Conservation (phyloP, 2,329 filamentous ascomycete genomes). For the Beauveria brongniartii region DNA sequence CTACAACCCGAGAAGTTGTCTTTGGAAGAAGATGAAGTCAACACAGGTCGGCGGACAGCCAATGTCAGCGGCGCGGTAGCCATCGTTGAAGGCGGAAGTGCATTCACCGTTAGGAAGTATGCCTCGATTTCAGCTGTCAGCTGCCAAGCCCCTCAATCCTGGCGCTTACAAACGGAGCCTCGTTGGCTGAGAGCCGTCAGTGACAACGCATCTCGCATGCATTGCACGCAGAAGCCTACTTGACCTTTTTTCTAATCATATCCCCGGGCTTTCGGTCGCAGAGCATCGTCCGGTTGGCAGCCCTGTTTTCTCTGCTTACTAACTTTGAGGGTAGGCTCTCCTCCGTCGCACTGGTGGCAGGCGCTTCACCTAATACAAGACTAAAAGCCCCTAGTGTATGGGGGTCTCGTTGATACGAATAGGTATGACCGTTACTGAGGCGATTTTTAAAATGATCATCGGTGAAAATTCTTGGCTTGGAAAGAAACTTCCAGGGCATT, state of each 20-base stretch:
- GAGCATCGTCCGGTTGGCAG: background rate
- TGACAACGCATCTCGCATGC: background rate
- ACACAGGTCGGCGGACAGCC: background rate
- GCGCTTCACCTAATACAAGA: too few relatives aligned
- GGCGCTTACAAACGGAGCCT: slow-evolving; percentile 4
- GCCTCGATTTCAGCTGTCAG: background rate
- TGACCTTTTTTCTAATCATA: too few relatives aligned
- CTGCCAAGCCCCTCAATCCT: background rate
- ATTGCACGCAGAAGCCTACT: background rate
- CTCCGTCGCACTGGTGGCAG: background rate
- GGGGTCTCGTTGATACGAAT: too few relatives aligned
- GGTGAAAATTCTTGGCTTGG: background rate
- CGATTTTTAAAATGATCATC: background rate
- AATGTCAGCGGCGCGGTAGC: too few relatives aligned
- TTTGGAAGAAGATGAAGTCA: background rate
- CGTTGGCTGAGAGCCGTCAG: background rate
- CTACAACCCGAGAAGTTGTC: background rate
- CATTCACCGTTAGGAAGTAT: too few relatives aligned
- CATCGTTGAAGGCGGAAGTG: too few relatives aligned
- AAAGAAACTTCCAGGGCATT: background rate
- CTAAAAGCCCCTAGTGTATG: too few relatives aligned
- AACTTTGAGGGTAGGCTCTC: background rate
- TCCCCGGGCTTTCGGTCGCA: background rate
- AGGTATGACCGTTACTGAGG: too few relatives aligned
- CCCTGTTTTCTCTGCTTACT: background rate